These are phyloP conservation scores for Penicillium sclerotiorum DNA, from an alignment of 2,329 filamentous ascomycete genomes.

Conservation along the genomic window DNA sequence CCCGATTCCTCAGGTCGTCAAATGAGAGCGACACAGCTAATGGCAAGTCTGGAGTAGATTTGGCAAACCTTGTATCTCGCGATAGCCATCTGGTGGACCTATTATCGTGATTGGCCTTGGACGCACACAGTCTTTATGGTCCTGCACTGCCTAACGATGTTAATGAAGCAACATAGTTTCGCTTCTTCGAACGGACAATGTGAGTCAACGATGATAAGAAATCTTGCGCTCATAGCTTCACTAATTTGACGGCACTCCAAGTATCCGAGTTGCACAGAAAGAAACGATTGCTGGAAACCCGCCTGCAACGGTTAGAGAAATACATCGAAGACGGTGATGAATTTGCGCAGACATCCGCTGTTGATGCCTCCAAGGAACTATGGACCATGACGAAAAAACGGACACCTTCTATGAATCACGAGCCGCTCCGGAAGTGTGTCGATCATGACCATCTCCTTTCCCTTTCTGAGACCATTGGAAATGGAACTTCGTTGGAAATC, in stretches of 20 bases:
- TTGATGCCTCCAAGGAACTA: not conserved
- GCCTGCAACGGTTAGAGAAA: constrained; percentile 13
- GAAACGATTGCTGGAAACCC: constrained; percentile 35
- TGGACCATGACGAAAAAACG: constrained; percentile 30
- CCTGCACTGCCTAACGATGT: constrained; percentile 71
- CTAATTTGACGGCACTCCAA: constrained; percentile 12
- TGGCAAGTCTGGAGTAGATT: constrained; percentile 44
- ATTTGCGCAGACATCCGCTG: not conserved
- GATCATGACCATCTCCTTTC: constrained; percentile 59
- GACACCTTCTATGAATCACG: constrained; percentile 39
- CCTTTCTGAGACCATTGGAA: constrained; percentile 65
- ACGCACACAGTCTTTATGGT: constrained; percentile 75
- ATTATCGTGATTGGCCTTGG: constrained; percentile 78
- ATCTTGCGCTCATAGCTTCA: not conserved
- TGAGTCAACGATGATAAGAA: constrained; percentile 26
- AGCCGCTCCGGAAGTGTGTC: constrained; percentile 16
- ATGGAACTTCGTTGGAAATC: constrained; percentile 55
- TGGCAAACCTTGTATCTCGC: constrained; percentile 71
- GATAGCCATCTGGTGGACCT: constrained; percentile 65
- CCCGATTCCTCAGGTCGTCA: too few species aligned
- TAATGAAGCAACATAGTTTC: constrained; percentile 77
- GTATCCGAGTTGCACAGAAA: constrained; percentile 63
- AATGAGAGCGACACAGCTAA: not conserved
- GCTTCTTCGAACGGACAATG: constrained; percentile 76
- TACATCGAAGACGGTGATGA: not conserved